Evolutionary conservation across 371 early-diverging fungal genomes (phyloP).

Genomic region (Syncephalastrum monosporum): DNA sequence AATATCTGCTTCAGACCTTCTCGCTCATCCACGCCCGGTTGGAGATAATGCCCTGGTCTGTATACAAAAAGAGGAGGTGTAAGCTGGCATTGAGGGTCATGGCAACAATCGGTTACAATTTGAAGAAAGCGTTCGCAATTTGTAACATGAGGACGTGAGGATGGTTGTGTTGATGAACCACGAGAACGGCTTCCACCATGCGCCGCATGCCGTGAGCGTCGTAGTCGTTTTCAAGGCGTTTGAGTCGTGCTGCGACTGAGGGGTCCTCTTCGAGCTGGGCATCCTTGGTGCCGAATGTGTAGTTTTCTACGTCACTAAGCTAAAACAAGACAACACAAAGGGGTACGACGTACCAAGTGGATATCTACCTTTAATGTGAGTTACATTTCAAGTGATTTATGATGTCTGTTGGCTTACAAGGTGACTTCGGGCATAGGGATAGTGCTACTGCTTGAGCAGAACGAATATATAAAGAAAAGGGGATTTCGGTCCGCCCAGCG

Average conservation of each 20-base stretch:
- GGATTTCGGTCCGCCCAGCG: too few species aligned
- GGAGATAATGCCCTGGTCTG: constrained; percentile 75
- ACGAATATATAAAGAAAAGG: too few species aligned
- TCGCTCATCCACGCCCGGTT: constrained; percentile 71
- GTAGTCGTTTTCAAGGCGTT: constrained; percentile 66
- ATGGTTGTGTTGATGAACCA: constrained; percentile 82
- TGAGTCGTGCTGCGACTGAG: constrained; percentile 63
- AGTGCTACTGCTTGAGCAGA: too few species aligned
- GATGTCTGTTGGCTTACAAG: too few species aligned
- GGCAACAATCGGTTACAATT: constrained; percentile 47
- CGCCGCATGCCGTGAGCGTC: constrained; percentile 65
- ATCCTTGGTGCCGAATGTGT: constrained; percentile 75
- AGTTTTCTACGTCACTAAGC: constrained; percentile 40
- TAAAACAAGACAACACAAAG: too few species aligned
- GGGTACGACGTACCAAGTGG: too few species aligned
- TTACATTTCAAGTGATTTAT: too few species aligned
- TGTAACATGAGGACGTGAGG: constrained; percentile 82
- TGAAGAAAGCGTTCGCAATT: constrained; percentile 74
- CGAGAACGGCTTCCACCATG: constrained; percentile 75
- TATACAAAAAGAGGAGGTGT: neutral
- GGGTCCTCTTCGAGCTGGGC: constrained; percentile 77
- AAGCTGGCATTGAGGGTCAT: neutral
- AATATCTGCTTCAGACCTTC: constrained; percentile 67
- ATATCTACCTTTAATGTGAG: too few species aligned
- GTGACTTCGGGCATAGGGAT: too few species aligned